Conservation (phyloP, 352 stramenopile genomes). For the Phytophthora pinifolia region DNA sequence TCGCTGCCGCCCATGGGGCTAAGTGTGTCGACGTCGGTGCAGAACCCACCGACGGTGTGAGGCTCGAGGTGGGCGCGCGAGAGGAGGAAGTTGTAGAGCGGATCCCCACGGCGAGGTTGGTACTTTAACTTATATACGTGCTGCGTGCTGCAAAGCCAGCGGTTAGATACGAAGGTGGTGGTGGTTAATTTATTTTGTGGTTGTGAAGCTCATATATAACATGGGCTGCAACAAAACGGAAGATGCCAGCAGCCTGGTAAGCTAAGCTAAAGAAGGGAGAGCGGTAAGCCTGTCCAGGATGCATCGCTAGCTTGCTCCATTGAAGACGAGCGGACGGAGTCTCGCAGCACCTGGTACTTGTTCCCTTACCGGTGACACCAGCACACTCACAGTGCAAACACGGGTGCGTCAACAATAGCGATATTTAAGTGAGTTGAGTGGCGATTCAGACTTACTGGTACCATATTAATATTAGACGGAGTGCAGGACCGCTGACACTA, state of each 20-base stretch:
- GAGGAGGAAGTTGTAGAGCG: neutral
- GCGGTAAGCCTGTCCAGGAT: too few species aligned
- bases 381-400: slow-evolving; percentile 38
- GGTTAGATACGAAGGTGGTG: too few species aligned
- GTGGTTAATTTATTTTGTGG: too few species aligned
- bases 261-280: too few species aligned
- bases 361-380: slow-evolving; percentile 33
- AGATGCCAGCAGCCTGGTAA: too few species aligned
- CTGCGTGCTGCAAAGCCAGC: neutral
- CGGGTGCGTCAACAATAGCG: slow-evolving; percentile 16
- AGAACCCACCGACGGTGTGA: slow-evolving; percentile 43
- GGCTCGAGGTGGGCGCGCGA: neutral
- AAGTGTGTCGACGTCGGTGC: slow-evolving; percentile 60
- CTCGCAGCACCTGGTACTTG: slow-evolving; percentile 43
- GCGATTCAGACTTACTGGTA: neutral
- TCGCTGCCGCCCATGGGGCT: slow-evolving; percentile 72
- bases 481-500: slow-evolving; percentile 29
- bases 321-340: slow-evolving; percentile 30
- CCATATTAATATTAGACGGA: too few species aligned
- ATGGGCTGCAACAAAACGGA: too few species aligned
- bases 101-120: neutral
- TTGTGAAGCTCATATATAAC: too few species aligned
- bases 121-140: slow-evolving; percentile 21
- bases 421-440: neutral
- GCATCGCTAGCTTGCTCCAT: too few species aligned